Conservation (phyloP, 106 monocot species). For the Dioscorea dumetorum region DNA sequence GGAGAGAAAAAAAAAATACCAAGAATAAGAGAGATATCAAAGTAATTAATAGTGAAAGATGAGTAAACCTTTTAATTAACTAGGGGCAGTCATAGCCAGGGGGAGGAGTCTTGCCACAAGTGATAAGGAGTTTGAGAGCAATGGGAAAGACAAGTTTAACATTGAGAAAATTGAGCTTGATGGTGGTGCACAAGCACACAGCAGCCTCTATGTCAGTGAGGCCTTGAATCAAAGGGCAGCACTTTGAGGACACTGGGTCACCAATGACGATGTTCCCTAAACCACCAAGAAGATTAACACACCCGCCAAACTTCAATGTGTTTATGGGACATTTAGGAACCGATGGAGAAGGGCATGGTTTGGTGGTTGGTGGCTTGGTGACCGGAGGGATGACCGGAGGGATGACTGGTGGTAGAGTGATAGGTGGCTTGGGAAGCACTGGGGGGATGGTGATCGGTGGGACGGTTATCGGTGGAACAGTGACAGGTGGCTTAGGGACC, state of each 20-base stretch:
- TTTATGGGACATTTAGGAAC: slow-evolving; percentile 28
- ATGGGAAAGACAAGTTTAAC: slow-evolving; percentile 21
- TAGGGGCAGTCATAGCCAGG: slow-evolving; percentile 25
- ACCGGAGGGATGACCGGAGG: not conserved
- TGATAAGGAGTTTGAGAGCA: slow-evolving; percentile 29
- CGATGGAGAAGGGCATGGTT: not conserved
- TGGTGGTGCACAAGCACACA: slow-evolving; percentile 29
- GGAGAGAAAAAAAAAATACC: too few species aligned
- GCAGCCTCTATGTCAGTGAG: slow-evolving; percentile 22
- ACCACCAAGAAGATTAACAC: slow-evolving; percentile 23
- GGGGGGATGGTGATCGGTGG: not conserved
- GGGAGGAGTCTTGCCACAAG: slow-evolving; percentile 20
- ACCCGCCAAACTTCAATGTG: slow-evolving; percentile 34
- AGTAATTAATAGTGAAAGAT: too few species aligned
- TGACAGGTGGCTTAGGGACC: not conserved
- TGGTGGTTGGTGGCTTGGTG: not conserved
- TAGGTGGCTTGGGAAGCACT: not conserved
- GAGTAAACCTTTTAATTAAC: not conserved
- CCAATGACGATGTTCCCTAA: slow-evolving; percentile 12
- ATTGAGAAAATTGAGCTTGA: slow-evolving; percentile 22
- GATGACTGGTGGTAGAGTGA: slow-evolving; percentile 5
- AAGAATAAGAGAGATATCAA: too few species aligned
- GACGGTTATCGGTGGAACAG: too few species aligned
- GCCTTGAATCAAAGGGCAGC: slow-evolving; percentile 29
- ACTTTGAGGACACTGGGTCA: slow-evolving; percentile 13